Evolutionary conservation across 2,329 filamentous ascomycete species (phyloP), one percentile per base, ranked within the genome.

Genomic region (Pseudofabraea citricarpa): DNA sequence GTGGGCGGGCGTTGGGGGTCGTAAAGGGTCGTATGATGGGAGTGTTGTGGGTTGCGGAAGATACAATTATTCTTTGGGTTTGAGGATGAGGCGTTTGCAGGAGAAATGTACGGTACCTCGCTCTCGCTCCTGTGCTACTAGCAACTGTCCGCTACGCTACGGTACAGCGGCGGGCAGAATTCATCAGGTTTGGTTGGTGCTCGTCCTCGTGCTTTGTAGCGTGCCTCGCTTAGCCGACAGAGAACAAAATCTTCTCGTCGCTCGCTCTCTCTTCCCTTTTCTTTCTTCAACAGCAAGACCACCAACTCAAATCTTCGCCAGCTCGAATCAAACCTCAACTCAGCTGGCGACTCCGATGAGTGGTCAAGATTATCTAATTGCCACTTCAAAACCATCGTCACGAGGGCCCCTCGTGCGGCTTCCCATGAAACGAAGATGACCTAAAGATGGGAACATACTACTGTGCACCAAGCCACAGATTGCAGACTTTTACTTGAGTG

Each of bases 321-420:
- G 75, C 72, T 74, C 64, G 72, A 73, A 56, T 52, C 45, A 54
- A 36, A 36, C 56, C 57, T 62, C 69, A 57, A 81, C 74, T 78
- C 75, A 73, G 72, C 77, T 84, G 79, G 72, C 74, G 78, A 83
- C 72, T 85, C 79, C 78, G 79, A 79, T 77, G 75, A 66, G 77
- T 77, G 73, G 83, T 85, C 83, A 69, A 87, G 83, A 88, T 68
- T 42, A 55, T 48, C n/a, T n/a, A 64, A 66, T 22, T 37, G 75
- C 82, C 77, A 77, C 79, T 83, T 72, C 35, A 88, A 88, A 88
- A 88, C 84, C 83, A 83, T 87, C 76, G 77, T 81, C 77, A 81
- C 79, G 83, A 88, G 79, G 77, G 78, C 70, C 73, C 67, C 69
- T 63, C 54, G 53, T 65, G 66, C 63, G 70, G 72, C 73, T 72